These are phyloP conservation scores for Fusarium torreyae DNA, from an alignment of 2,329 filamentous ascomycete species.

Conservation along the genomic window DNA sequence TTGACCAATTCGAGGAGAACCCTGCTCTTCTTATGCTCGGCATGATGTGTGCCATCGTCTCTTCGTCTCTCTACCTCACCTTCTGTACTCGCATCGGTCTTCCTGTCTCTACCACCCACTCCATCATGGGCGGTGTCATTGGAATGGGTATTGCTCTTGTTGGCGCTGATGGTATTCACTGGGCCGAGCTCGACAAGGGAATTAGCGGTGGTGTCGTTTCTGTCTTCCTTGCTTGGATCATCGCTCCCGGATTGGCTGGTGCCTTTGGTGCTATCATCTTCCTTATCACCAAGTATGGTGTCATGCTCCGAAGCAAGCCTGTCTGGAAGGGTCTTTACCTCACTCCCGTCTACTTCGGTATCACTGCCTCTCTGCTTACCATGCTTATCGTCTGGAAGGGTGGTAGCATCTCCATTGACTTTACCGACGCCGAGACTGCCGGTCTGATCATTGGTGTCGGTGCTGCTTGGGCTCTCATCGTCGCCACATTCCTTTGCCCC, in stretches of 20 bases:
- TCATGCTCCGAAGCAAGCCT: conserved; percentile 70
- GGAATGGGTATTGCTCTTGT: conserved; percentile 72
- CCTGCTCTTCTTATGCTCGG: conserved; percentile 71
- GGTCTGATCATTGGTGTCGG: conserved; percentile 70
- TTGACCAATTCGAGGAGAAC: conserved; percentile 62
- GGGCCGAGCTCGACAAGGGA: conserved; percentile 62
- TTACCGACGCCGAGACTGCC: conserved; percentile 59
- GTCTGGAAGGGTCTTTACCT: conserved; percentile 67
- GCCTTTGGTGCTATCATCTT: conserved; percentile 70
- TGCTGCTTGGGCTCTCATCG: conserved; percentile 63
- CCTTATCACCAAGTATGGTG: conserved; percentile 69
- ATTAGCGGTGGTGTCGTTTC: conserved; percentile 62
- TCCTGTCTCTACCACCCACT: conserved; percentile 74
- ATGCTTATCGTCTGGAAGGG: conserved; percentile 75
- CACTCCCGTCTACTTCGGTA: conserved; percentile 70
- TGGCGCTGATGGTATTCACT: conserved; percentile 67
- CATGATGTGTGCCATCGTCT: conserved; percentile 70
- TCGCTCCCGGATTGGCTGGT: conserved; percentile 71
- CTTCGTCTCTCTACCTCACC: conserved; percentile 70
- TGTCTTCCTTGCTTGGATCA: conserved; percentile 73
- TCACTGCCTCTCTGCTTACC: conserved; percentile 68
- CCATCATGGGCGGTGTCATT: conserved; percentile 72
- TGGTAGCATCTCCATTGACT: conserved; percentile 59
- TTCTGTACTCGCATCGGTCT: conserved; percentile 68
- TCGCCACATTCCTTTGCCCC: conserved; percentile 69